Evolutionary conservation across 805 yeast species (phyloP).

Genomic region (Komagataella pastoris): DNA sequence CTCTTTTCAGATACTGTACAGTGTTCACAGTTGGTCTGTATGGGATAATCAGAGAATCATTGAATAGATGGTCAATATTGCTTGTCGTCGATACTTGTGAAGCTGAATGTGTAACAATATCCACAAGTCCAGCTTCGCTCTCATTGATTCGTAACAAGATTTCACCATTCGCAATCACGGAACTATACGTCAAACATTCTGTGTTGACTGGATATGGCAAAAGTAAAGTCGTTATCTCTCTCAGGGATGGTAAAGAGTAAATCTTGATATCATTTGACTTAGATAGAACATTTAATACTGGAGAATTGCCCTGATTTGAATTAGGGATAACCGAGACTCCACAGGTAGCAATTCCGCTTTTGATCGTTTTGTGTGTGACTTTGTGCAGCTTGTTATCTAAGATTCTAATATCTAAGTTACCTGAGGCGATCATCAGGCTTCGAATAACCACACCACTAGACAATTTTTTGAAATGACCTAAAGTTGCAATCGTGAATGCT

Average conservation of each 20-base stretch:
- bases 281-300: neutral
- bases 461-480: conserved; percentile 41
- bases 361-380: conserved; percentile 48
- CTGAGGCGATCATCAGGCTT: conserved; percentile 45
- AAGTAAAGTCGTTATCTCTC: conserved; percentile 37
- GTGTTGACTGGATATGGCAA: conserved; percentile 29
- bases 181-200: conserved; percentile 25
- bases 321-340: conserved; percentile 24
- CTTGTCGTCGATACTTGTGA: conserved; percentile 5
- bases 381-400: conserved; percentile 48
- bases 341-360: conserved; percentile 27
- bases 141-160: conserved; percentile 40
- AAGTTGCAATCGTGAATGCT: conserved; percentile 47
- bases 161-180: conserved; percentile 32
- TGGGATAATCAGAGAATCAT: conserved; percentile 55
- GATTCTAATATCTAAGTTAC: conserved; percentile 49
- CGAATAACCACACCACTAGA: conserved; percentile 47
- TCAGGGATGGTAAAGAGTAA: conserved; percentile 47
- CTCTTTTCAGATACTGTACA: conserved; percentile 78
- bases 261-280: conserved; percentile 11
- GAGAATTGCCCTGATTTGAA: neutral
- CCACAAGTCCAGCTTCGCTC: conserved; percentile 39
- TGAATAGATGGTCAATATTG: conserved; percentile 48
- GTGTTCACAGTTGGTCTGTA: conserved; percentile 71
- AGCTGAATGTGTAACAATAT: conserved; percentile 23